A percentile compares a stretch with the other conserved stretches of the same genome.
phyloP scores from a whole-genome alignment of 2,329 filamentous ascomycete species.

The Apiospora marii region DNA sequence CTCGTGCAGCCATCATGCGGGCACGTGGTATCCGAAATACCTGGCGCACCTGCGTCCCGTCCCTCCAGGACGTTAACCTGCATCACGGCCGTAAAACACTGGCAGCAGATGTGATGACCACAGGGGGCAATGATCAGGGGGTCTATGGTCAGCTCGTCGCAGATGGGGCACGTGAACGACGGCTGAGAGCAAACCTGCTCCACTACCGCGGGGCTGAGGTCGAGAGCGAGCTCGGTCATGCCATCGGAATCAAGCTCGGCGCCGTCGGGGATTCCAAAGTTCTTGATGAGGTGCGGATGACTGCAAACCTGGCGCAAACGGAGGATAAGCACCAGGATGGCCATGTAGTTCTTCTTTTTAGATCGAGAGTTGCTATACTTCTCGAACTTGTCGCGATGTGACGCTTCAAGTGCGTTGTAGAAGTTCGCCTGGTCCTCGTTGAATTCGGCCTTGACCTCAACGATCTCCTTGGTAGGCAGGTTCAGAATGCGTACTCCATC shows the following conservation, averaged over 20 bases:
- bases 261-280: slow-evolving; percentile 41
- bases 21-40: background rate
- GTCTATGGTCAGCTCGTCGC: slow-evolving; percentile 31
- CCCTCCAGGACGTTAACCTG: slow-evolving; percentile 26
- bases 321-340: slow-evolving; percentile 80
- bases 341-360: slow-evolving; percentile 77
- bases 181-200: slow-evolving; percentile 31
- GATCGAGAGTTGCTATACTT: slow-evolving; percentile 36
- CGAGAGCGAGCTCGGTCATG: slow-evolving; percentile 38
- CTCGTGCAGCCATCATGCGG: slow-evolving; percentile 28
- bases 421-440: slow-evolving; percentile 70
- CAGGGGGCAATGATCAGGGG: slow-evolving; percentile 42
- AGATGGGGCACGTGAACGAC: slow-evolving; percentile 37
- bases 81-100: slow-evolving; percentile 39
- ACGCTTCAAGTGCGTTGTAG: slow-evolving; percentile 64
- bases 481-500: slow-evolving; percentile 80
- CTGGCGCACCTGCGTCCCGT: slow-evolving; percentile 17
- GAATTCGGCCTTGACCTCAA: slow-evolving; percentile 69
- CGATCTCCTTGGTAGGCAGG: slow-evolving; percentile 71
- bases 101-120: slow-evolving; percentile 40
- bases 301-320: slow-evolving; percentile 84
- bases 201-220: slow-evolving; percentile 31
- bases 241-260: slow-evolving; percentile 36
- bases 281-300: slow-evolving; percentile 75
- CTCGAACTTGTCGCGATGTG: slow-evolving; percentile 38